Percentiles rank a stretch among this genome's conserved stretches.
These are phyloP conservation scores for Mycena sanguinolenta DNA, from an alignment of 768 basidiomycete genomes.

Conservation along the genomic window DNA sequence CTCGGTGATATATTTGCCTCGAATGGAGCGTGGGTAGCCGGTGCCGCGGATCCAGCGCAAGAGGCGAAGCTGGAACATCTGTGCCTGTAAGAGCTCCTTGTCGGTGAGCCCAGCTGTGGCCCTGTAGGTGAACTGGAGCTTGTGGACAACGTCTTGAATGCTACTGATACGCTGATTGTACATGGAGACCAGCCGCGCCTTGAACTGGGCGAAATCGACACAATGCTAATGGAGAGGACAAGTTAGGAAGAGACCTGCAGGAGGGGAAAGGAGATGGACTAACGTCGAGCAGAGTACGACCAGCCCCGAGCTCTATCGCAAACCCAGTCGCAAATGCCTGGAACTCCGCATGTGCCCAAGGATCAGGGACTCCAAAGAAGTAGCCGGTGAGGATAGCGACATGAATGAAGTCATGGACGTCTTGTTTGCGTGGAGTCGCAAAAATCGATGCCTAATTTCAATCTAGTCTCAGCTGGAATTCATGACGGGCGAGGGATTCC, in stretches of 20 bases:
- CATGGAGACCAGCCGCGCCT: not conserved
- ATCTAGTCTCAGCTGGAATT: not conserved
- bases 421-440: not conserved
- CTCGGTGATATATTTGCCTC: not conserved
- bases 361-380: not conserved
- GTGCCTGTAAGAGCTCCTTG: too few species aligned
- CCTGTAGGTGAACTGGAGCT: too few species aligned
- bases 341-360: not conserved
- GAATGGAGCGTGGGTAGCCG: not conserved
- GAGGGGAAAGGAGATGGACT: not conserved
- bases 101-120: too few species aligned
- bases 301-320: not conserved
- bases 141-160: too few species aligned
- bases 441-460: not conserved
- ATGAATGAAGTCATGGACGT: not conserved
- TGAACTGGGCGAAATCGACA: not conserved
- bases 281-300: not conserved
- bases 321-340: not conserved
- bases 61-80: slow-evolving; percentile 4
- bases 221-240: not conserved
- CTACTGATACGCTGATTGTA: not conserved
- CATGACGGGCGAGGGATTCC: not conserved
- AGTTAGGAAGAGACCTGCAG: not conserved
- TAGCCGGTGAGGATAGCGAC: not conserved
- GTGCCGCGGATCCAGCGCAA: not conserved